Base-by-base conservation (phyloP, 2,329 filamentous ascomycete genomes). In the Diplodia intermedia region DNA sequence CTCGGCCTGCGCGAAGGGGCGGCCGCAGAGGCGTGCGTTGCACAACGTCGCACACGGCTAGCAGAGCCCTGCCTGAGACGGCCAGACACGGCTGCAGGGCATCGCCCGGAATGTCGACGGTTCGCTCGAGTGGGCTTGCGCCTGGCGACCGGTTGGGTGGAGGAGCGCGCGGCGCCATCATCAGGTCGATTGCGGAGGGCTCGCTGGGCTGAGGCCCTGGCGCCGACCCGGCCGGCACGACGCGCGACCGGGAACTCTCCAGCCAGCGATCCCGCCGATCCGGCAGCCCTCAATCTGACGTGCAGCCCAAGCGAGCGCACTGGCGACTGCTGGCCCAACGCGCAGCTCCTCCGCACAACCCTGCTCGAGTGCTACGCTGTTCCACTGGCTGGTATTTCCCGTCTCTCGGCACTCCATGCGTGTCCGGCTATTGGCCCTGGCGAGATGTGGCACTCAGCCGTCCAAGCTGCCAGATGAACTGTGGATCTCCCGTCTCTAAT, bases 291-390 rank as follows among this genome's bases (percentile, higher is more conserved):
- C 43, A 36, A 63, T 63, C 60, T 63, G 60, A 63, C 60, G 60
- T 63, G 60, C 60, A 63, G 60, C 60, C 29, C 60, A 63, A 63
- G 60, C 60, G 60, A 63, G 47, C 60, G 60, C 60, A 63, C 60
- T 62, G 57, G 57, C 57, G 29, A 12, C 57, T 36, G 43, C 31
- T 52, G 47, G 26, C 26, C 60, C n/a, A 23, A 26, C n/a, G 18
- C 43, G 43, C 43, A 43, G 40, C 40, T 43, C 40, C 12, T 38
- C 23, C 23, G 9, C 18, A 14, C 20, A 52, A 50, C 60, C 60
- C 60, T 53, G 60, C 60, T 38, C 29, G 15, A 36, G 4, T 63
- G 18, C 29, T 8, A 31, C 60, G 9, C 7, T 31, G 29, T 52
- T 18, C 47, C 40, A 63, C 60, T 53, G 60, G 60, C 47, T 52